Evolutionary conservation across 2,329 filamentous ascomycete species (phyloP).

Genomic region (Ustulina deusta): DNA sequence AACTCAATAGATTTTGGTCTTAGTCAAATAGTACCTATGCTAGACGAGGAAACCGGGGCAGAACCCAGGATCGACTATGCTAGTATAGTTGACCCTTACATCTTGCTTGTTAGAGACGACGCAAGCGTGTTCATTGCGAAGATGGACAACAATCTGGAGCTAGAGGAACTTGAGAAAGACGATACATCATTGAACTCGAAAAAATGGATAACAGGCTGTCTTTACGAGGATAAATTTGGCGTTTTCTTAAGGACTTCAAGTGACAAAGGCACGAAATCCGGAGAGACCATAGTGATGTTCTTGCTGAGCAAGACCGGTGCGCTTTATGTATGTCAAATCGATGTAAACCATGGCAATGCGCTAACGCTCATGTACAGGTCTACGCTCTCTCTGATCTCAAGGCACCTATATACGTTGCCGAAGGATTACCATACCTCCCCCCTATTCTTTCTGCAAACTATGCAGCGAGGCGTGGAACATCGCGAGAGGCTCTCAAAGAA

Average conservation of each 20-base stretch:
- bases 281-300: slow-evolving; percentile 75
- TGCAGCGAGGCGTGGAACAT: slow-evolving; percentile 74
- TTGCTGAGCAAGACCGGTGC: slow-evolving; percentile 80
- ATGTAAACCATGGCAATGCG: neutral
- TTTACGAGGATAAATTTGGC: slow-evolving; percentile 77
- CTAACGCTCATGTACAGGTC: slow-evolving; percentile 63
- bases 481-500: slow-evolving; percentile 80
- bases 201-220: slow-evolving; percentile 85
- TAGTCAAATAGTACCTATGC: slow-evolving; percentile 90
- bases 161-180: slow-evolving; percentile 81
- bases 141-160: slow-evolving; percentile 82
- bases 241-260: slow-evolving; percentile 61
- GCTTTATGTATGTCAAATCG: slow-evolving; percentile 71
- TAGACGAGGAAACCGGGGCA: slow-evolving; percentile 87
- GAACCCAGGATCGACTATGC: slow-evolving; percentile 83
- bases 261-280: slow-evolving; percentile 55
- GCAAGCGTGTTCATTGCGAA: slow-evolving; percentile 82
- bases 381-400: slow-evolving; percentile 81
- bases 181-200: slow-evolving; percentile 67
- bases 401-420: slow-evolving; percentile 77
- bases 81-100: slow-evolving; percentile 87
- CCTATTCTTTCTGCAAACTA: slow-evolving; percentile 80
- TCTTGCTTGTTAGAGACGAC: slow-evolving; percentile 87
- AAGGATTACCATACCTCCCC: slow-evolving; percentile 82
- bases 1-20: slow-evolving; percentile 78